phyloP scores from a whole-genome alignment of 1,284 basidiomycete genomes.

The Trichosporon sp. region DNA sequence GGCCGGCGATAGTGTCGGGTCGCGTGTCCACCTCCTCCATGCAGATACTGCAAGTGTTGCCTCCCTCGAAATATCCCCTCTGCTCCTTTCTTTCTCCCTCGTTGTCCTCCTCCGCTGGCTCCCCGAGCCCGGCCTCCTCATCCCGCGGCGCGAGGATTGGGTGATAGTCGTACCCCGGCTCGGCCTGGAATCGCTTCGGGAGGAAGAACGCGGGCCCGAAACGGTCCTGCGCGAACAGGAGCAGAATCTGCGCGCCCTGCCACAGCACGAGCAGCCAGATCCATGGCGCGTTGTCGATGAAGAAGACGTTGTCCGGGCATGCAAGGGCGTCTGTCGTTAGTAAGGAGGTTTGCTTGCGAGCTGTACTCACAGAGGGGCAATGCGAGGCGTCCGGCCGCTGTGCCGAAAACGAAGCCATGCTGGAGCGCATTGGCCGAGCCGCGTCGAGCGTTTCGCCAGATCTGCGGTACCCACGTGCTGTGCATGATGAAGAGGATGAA shows the following conservation, averaged over 20 bases:
- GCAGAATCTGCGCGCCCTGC: conserved; percentile 65
- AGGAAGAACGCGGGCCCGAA: conserved; percentile 80
- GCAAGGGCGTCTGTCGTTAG: conserved; percentile 69
- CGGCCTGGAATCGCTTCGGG: conserved; percentile 58
- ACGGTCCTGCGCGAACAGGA: conserved; percentile 73
- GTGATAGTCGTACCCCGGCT: conserved; percentile 78
- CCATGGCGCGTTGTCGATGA: conserved; percentile 70
- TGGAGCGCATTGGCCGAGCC: conserved; percentile 71
- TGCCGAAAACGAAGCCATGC: conserved; percentile 74
- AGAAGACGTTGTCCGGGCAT: conserved; percentile 82
- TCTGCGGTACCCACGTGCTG: conserved; percentile 80
- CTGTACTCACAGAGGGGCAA: conserved; percentile 69
- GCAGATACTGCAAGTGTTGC: conserved; percentile 85
- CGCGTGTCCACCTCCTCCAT: conserved; percentile 80
- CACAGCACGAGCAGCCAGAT: conserved; percentile 66
- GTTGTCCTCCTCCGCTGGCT: not conserved
- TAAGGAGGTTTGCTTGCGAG: too few relatives aligned
- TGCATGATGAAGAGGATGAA: conserved; percentile 72
- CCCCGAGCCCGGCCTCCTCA: conserved; percentile 66
- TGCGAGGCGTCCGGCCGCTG: conserved; percentile 69
- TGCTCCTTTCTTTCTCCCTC: conserved; percentile 58
- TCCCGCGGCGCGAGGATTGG: conserved; percentile 72
- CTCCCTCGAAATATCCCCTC: conserved; percentile 55
- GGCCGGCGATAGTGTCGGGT: conserved; percentile 45
- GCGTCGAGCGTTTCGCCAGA: conserved; percentile 71